Percentiles rank a stretch among this genome's conserved stretches.
phyloP scores from a whole-genome alignment of 106 monocot genomes.

The Dioscorea dumetorum region DNA sequence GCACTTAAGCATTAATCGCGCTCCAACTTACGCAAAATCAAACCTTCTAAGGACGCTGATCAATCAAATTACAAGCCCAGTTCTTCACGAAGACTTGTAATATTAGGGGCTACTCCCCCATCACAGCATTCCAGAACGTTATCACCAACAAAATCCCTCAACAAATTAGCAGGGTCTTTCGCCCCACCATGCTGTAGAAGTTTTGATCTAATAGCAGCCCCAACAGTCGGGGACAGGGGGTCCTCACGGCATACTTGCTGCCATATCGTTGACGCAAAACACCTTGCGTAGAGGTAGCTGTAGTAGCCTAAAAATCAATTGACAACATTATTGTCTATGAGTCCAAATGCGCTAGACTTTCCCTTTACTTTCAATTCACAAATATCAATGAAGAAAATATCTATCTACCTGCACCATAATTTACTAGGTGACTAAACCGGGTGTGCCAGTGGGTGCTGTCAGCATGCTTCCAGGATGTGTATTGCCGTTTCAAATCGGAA shows the following conservation, averaged over 20 bases:
- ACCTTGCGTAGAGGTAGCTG: conserved; percentile 86
- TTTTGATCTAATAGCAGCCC: conserved; percentile 51
- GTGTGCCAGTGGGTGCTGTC: conserved; percentile 91
- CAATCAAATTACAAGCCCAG: conserved; percentile 18
- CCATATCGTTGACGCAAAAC: conserved; percentile 92
- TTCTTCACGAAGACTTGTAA: conserved; percentile 51
- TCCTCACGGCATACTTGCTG: conserved; percentile 65
- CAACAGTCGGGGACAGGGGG: conserved; percentile 57
- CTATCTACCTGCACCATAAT: conserved; percentile 80
- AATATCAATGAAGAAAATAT: neutral
- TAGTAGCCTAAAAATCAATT: conserved; percentile 62
- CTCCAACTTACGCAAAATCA: no score
- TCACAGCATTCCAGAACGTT: conserved; percentile 31
- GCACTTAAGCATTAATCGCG: no score
- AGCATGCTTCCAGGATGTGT: conserved; percentile 71
- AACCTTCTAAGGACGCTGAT: neutral
- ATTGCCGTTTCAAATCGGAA: conserved; percentile 58
- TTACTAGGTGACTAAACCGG: conserved; percentile 81
- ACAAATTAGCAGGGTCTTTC: conserved; percentile 52
- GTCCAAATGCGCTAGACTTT: neutral
- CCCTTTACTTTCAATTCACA: neutral
- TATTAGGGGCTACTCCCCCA: conserved; percentile 65
- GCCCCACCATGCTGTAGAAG: conserved; percentile 71
- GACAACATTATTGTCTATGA: neutral
- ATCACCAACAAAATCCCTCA: conserved; percentile 54